Conservation (phyloP, 2,329 filamentous ascomycete species). For the Arthroderma sp. region DNA sequence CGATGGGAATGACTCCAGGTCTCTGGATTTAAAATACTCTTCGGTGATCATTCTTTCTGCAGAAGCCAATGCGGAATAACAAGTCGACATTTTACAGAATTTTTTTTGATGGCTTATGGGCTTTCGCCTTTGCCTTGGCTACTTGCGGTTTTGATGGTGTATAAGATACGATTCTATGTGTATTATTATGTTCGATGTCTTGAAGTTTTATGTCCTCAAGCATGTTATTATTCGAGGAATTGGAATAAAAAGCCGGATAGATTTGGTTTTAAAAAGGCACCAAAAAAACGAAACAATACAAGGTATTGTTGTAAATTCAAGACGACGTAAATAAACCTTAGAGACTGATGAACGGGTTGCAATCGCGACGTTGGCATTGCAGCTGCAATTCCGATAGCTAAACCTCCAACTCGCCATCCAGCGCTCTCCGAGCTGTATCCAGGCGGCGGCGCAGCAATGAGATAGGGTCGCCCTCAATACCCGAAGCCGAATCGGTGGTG, state of each 20-base stretch:
- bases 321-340: background rate
- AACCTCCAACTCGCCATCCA: constrained; percentile 53
- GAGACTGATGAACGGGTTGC: background rate
- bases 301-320: no score
- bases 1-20: constrained; percentile 28
- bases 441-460: constrained; percentile 56
- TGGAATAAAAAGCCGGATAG: no score
- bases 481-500: constrained; percentile 33
- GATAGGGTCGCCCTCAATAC: constrained; percentile 40
- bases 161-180: no score
- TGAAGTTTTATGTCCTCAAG: no score
- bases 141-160: no score
- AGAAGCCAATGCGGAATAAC: background rate
- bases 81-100: no score
- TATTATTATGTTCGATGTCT: no score
- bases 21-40: constrained; percentile 28
- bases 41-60: constrained; percentile 11
- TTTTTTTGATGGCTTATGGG: no score
- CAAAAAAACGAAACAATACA: no score
- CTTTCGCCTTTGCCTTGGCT: no score
- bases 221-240: no score
- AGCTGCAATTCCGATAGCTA: constrained; percentile 9
- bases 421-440: constrained; percentile 57
- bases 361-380: background rate
- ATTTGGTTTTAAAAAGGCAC: no score